Evolutionary conservation across 495 filamentous ascomycete species (phyloP).

Genomic region (Pyronema domesticum): DNA sequence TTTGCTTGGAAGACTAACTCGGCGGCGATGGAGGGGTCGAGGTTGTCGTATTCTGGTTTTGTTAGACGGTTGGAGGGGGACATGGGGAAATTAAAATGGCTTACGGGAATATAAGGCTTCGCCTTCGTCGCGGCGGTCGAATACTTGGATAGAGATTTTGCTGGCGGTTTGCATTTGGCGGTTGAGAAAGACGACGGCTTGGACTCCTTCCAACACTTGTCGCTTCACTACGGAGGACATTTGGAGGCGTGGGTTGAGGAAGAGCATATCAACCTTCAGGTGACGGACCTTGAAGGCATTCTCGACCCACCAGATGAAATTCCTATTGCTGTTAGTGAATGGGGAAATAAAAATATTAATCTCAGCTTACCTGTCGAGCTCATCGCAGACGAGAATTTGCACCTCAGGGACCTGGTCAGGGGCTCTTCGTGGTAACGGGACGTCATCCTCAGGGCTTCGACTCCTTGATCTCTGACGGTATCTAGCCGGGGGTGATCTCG

Average conservation of each 20-base stretch:
- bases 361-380: conserved; percentile 46
- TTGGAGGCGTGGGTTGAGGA: conserved; percentile 57
- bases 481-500: conserved; percentile 23
- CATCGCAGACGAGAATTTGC: conserved; percentile 65
- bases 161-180: conserved; percentile 45
- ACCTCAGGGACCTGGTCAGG: conserved; percentile 75
- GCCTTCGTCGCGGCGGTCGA: conserved; percentile 52
- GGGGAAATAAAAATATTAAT: not conserved
- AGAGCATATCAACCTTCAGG: conserved; percentile 57
- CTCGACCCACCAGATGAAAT: conserved; percentile 70
- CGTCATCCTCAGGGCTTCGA: conserved; percentile 35
- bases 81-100: conserved; percentile 8
- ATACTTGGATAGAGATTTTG: conserved; percentile 64
- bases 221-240: conserved; percentile 61
- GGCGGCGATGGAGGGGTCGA: conserved; percentile 58
- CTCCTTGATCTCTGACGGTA: conserved; percentile 40
- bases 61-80: conserved; percentile 7
- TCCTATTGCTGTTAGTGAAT: conserved; percentile 27
- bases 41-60: conserved; percentile 50
- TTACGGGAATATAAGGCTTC: conserved; percentile 54
- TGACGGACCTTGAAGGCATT: conserved; percentile 50
- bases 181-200: conserved; percentile 62
- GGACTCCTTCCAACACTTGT: conserved; percentile 77
- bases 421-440: conserved; percentile 45
- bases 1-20: conserved; percentile 67